Percentiles rank a stretch among this genome's conserved stretches.
phyloP scores from a whole-genome alignment of 306 rosid species.

The Elaeagnus macrophylla region DNA sequence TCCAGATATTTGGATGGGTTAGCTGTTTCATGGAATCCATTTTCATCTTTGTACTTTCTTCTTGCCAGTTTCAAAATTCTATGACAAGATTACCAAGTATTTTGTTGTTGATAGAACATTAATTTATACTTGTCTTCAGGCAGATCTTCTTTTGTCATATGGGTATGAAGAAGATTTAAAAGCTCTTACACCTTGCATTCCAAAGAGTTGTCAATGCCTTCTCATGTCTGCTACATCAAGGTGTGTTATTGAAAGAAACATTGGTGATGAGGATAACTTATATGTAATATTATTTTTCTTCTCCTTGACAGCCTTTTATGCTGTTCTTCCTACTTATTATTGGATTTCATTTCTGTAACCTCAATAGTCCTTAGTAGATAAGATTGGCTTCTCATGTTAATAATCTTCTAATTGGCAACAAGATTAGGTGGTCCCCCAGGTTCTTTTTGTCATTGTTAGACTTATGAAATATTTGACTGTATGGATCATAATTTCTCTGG shows the following conservation, averaged over 20 bases:
- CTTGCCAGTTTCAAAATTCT: not conserved
- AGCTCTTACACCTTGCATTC: conserved; percentile 65
- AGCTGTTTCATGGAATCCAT: not conserved
- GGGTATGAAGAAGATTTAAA: conserved; percentile 88
- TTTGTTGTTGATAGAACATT: conserved; percentile 11
- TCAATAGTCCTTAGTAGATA: not conserved
- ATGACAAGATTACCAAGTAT: not conserved
- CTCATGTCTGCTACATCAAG: conserved; percentile 96
- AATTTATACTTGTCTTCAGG: conserved; percentile 46
- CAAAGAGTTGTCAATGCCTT: conserved; percentile 87
- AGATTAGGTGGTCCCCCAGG: not conserved
- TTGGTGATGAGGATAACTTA: conserved; percentile 16
- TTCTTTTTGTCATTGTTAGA: not conserved
- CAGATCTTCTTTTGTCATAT: conserved; percentile 85
- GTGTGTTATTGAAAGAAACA: conserved; percentile 32
- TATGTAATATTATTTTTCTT: not conserved
- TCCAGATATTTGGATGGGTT: not conserved
- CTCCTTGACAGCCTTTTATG: not conserved
- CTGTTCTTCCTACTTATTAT: not conserved
- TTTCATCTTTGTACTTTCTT: not conserved
- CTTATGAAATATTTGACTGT: too few species aligned
- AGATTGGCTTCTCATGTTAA: not conserved
- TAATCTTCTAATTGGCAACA: not conserved
- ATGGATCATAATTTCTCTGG: too few species aligned
- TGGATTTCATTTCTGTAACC: not conserved